Conservation (phyloP, 108 stramenopile species). For the Conticribra weissflogii region DNA sequence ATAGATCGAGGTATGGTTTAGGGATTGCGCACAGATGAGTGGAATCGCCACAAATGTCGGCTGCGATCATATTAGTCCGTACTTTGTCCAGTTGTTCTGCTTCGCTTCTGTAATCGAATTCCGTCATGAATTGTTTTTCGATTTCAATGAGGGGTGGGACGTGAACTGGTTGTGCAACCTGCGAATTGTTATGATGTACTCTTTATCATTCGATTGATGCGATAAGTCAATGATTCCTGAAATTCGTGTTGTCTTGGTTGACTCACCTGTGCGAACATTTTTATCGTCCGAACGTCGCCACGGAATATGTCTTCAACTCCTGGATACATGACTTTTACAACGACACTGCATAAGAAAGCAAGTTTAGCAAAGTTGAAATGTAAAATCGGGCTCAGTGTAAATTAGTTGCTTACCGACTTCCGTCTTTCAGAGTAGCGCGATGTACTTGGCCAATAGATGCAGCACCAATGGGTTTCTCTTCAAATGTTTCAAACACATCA, state of each 20-base stretch:
- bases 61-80: constrained; percentile 64
- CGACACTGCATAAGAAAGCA: constrained; percentile 37
- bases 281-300: not conserved
- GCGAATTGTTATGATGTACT: too few species aligned
- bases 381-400: too few species aligned
- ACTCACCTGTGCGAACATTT: not conserved
- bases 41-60: constrained; percentile 56
- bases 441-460: constrained; percentile 91
- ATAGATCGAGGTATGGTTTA: constrained; percentile 65
- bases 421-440: constrained; percentile 72
- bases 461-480: constrained; percentile 80
- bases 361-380: not conserved
- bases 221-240: too few species aligned
- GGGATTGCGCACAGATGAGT: constrained; percentile 62
- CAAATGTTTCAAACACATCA: constrained; percentile 68
- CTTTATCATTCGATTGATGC: too few species aligned
- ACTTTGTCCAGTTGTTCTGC: constrained; percentile 66
- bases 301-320: constrained; percentile 60
- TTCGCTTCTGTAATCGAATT: constrained; percentile 92
- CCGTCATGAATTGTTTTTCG: constrained; percentile 91
- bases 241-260: too few species aligned
- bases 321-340: constrained; percentile 87
- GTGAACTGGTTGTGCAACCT: constrained; percentile 88
- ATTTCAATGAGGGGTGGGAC: constrained; percentile 88
- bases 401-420: constrained; percentile 30